phyloP scores from a whole-genome alignment of 371 early-diverging fungal genomes.

The Syncephalastrum contaminatum region DNA sequence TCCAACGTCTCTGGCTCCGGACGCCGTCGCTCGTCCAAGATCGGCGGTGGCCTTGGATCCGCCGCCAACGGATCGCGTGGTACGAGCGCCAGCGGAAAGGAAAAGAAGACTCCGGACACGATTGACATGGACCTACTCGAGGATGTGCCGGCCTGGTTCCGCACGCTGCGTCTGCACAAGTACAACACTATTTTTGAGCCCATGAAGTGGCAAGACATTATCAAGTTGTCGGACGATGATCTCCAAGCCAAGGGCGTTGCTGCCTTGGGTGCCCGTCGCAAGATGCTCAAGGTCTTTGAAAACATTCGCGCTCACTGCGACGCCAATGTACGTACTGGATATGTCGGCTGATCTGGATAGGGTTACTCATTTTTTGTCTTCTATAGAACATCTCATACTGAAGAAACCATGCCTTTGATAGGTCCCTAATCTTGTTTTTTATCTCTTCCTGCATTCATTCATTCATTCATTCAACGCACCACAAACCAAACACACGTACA shows the following conservation, averaged over 20 bases:
- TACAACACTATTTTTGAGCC: conserved; percentile 86
- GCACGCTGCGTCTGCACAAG: conserved; percentile 90
- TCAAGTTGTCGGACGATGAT: conserved; percentile 81
- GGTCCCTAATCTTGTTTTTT: not conserved
- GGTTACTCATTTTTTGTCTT: not conserved
- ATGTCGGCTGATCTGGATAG: not conserved
- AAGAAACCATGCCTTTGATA: conserved; percentile 3
- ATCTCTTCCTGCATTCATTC: not conserved
- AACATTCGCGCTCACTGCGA: conserved; percentile 61
- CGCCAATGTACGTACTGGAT: conserved; percentile 39
- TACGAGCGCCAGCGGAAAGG: conserved; percentile 44
- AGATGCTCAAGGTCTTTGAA: conserved; percentile 96
- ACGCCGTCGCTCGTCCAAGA: conserved; percentile 9
- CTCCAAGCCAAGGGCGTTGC: conserved; percentile 85
- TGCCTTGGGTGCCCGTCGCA: conserved; percentile 93
- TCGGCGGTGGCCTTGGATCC: not conserved
- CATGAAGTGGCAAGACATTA: conserved; percentile 87
- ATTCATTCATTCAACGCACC: too few species aligned
- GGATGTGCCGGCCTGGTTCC: conserved; percentile 91
- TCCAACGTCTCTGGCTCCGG: conserved; percentile 13
- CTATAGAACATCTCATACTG: conserved; percentile 18
- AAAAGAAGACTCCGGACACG: conserved; percentile 70
- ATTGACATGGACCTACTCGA: conserved; percentile 73
- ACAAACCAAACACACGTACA: too few species aligned
- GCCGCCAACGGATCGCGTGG: too few species aligned